Evolutionary conservation across 192 early-diverging fungal species (phyloP).

Genomic region (Linnemannia elongata): DNA sequence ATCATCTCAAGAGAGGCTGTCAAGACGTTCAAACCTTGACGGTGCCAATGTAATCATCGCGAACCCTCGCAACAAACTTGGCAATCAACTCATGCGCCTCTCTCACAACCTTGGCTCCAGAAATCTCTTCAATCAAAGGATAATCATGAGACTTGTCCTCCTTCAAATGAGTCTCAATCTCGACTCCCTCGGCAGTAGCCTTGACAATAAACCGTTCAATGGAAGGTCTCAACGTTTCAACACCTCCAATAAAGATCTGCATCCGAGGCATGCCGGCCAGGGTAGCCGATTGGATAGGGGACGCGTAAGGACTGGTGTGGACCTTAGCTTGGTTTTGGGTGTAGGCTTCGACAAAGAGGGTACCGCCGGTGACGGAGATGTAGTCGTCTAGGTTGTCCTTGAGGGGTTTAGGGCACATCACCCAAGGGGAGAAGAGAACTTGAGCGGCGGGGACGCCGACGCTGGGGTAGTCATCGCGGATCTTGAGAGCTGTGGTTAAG

Average conservation of each 20-base stretch:
- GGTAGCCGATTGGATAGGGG: conserved; percentile 31
- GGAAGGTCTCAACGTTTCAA: conserved; percentile 38
- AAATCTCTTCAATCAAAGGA: conserved; percentile 37
- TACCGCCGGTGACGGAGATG: conserved; percentile 18
- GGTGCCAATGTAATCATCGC: conserved; percentile 27
- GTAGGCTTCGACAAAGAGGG: conserved; percentile 28
- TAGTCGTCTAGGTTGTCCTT: conserved; percentile 36
- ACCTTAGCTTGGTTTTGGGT: conserved; percentile 33
- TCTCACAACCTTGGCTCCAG: conserved; percentile 13
- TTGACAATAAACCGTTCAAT: conserved; percentile 44
- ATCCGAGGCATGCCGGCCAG: conserved; percentile 31
- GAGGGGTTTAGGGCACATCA: conserved; percentile 44
- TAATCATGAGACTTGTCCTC: conserved; percentile 35
- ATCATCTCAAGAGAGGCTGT: no score
- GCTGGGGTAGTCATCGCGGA: conserved; percentile 38
- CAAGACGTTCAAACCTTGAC: not conserved
- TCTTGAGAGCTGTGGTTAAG: conserved; percentile 41
- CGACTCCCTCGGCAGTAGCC: conserved; percentile 38
- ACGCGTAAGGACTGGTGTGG: conserved; percentile 26
- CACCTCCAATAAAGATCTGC: conserved; percentile 45
- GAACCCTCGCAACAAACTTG: conserved; percentile 30
- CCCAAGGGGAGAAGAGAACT: conserved; percentile 52
- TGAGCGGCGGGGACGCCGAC: conserved; percentile 39
- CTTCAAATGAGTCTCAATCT: conserved; percentile 23
- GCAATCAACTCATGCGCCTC: conserved; percentile 30